Base-by-base conservation (phyloP, 2,329 filamentous ascomycete genomes). In the Myriosclerotinia curreyana region DNA sequence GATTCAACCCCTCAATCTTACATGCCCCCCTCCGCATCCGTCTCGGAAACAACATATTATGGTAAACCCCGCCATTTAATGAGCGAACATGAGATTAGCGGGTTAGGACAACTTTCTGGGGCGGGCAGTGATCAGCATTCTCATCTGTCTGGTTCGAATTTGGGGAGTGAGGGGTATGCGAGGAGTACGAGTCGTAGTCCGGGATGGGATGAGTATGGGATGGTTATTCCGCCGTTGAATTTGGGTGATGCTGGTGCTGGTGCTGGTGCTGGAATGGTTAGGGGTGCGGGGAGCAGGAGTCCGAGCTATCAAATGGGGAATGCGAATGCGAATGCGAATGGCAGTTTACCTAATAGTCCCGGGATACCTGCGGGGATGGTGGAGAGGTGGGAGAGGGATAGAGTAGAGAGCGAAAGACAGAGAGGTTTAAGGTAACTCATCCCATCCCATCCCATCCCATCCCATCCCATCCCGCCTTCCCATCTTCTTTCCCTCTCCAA, bases 1-100 rank as follows among this genome's bases (percentile, higher is more conserved):
- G 15, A 14, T 14, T 38, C 49, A 34, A n/a, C 36, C 12, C 38
- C 38, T 31, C 42, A 36, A 58, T 54, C 59, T 1, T 62, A 44
- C 9, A 62, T 36, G 0, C 25, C 49, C 8, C 28, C 59, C 25
- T 62, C 59, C 3, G 55, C 55, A 20, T 48, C 55, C 20, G 28
- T 55, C 2, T 62, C 59, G 2, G 49, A 54, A 34, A 34, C 59
- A 31, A 58, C 55, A 14, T 48, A 58, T 25, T 58, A 58, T 28
- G 36, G 31, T 5, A 48, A 58, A 48, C 55, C 55, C 9, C 42
- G n/a, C 8, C 42, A 58, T 58, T 42, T 36, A 11, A 58, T 58
- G 42, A 58, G 20, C 7, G 55, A 48, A 48, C 36, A 25, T 36
- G 55, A 58, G 12, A 48, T 48, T 25, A 31, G 55, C 22, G 42